Percentiles rank a stretch among this genome's conserved stretches.
Conservation (phyloP, 169 alveolate genomes). For the Cryptosporidium muris region DNA sequence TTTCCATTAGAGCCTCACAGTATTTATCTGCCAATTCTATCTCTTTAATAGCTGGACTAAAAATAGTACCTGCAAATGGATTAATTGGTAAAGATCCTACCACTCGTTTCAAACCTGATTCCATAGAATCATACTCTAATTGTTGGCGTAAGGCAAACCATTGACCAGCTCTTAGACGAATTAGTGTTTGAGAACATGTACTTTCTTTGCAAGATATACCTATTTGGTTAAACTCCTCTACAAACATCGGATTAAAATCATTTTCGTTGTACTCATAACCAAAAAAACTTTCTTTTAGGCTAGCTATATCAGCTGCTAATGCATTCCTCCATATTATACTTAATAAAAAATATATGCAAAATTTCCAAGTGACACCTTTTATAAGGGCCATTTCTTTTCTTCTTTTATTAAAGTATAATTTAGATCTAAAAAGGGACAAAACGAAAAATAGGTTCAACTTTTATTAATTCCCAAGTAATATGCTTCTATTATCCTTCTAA, state of each 20-base stretch:
- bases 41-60: conserved; percentile 26
- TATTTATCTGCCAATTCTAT: conserved; percentile 38
- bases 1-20: conserved; percentile 60
- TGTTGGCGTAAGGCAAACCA: conserved; percentile 64
- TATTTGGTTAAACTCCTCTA: conserved; percentile 36
- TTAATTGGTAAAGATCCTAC: conserved; percentile 24
- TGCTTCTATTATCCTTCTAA: too few relatives aligned
- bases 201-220: neutral
- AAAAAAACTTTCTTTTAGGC: conserved; percentile 7
- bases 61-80: conserved; percentile 43
- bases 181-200: conserved; percentile 1
- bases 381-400: too few relatives aligned
- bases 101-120: conserved; percentile 39
- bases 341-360: neutral
- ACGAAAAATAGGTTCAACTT: too few relatives aligned
- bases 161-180: conserved; percentile 47
- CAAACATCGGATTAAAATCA: conserved; percentile 46
- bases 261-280: conserved; percentile 20
- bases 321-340: neutral
- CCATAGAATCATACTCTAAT: conserved; percentile 38
- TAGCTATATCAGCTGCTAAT: conserved; percentile 11
- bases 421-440: too few relatives aligned
- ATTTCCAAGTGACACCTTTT: neutral
- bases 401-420: too few relatives aligned
- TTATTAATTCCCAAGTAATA: too few relatives aligned